Percentiles rank a stretch among this genome's conserved stretches.
Conservation (phyloP, 176 grass and related monocot genomes). For the Carex cristatella region DNA sequence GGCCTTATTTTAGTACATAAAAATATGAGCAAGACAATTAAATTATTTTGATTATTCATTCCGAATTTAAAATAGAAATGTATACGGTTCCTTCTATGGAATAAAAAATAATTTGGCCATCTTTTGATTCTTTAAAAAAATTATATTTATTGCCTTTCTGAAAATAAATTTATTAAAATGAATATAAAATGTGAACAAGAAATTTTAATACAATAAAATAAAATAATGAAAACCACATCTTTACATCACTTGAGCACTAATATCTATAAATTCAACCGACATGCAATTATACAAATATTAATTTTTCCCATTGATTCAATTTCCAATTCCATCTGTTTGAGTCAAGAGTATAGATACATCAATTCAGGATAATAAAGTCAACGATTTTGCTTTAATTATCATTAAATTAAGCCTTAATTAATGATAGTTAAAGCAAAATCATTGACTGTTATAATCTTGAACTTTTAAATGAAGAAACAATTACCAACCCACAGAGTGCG, state of each 20-base stretch:
- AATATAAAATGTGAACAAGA: too few relatives aligned
- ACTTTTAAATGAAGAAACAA: background rate
- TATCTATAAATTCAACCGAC: background rate
- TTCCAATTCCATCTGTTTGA: background rate
- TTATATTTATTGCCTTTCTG: too few relatives aligned
- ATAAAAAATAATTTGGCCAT: too few relatives aligned
- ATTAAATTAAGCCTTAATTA: background rate
- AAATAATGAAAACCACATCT: background rate
- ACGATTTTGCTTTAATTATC: too few relatives aligned
- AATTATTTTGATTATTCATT: too few relatives aligned
- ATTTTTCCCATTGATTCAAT: background rate
- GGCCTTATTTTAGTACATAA: too few relatives aligned
- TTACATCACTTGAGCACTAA: background rate
- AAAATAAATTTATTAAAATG: too few relatives aligned
- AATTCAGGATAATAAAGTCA: background rate
- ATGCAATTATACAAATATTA: background rate
- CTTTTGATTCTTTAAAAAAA: too few relatives aligned
- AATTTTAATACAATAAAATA: background rate
- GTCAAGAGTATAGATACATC: background rate
- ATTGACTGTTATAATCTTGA: background rate
- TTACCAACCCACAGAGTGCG: background rate
- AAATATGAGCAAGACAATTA: too few relatives aligned
- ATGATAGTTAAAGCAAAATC: background rate
- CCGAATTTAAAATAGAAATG: too few relatives aligned
- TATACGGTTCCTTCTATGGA: too few relatives aligned